These are phyloP conservation scores for Viola pubescens DNA, from an alignment of 441 rosid genomes.

Conservation along the genomic window DNA sequence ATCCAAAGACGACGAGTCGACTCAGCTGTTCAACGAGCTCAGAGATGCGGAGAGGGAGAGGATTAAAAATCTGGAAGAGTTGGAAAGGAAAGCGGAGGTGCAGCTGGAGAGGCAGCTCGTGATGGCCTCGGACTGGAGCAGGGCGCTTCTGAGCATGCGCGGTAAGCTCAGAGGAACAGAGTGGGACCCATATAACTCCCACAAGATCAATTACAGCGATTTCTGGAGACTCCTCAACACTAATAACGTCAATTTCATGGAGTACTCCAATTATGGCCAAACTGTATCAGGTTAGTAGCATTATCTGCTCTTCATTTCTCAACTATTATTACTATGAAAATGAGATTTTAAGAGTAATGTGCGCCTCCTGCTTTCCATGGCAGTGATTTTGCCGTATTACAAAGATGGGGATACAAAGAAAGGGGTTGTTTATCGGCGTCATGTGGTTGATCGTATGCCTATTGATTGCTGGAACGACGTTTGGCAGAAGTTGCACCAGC, in stretches of 20 bases:
- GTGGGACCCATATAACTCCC: conserved; percentile 85
- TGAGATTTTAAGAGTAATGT: neutral
- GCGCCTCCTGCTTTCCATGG: neutral
- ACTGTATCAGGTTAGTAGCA: conserved; percentile 57
- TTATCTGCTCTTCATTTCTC: neutral
- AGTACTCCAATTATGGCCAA: conserved; percentile 86
- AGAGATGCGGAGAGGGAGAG: conserved; percentile 66
- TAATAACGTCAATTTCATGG: conserved; percentile 78
- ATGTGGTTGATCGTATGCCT: conserved; percentile 87
- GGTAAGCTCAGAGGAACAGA: conserved; percentile 85
- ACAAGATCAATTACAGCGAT: conserved; percentile 68
- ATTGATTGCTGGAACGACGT: conserved; percentile 96
- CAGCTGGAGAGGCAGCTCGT: conserved; percentile 92
- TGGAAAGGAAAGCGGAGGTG: conserved; percentile 64
- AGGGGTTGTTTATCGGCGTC: conserved; percentile 73
- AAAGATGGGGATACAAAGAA: conserved; percentile 41
- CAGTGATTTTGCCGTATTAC: conserved; percentile 87
- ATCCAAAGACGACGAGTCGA: conserved; percentile 22
- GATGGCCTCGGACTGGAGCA: conserved; percentile 85
- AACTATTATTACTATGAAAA: neutral
- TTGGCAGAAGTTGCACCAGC: conserved; percentile 90
- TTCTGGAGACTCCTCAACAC: conserved; percentile 66
- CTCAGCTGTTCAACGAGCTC: conserved; percentile 58
- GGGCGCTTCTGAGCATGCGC: conserved; percentile 54
- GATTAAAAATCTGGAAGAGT: conserved; percentile 57